These are phyloP conservation scores for Madurella mycetomatis DNA, from an alignment of 2,329 filamentous ascomycete genomes.

Conservation along the genomic window DNA sequence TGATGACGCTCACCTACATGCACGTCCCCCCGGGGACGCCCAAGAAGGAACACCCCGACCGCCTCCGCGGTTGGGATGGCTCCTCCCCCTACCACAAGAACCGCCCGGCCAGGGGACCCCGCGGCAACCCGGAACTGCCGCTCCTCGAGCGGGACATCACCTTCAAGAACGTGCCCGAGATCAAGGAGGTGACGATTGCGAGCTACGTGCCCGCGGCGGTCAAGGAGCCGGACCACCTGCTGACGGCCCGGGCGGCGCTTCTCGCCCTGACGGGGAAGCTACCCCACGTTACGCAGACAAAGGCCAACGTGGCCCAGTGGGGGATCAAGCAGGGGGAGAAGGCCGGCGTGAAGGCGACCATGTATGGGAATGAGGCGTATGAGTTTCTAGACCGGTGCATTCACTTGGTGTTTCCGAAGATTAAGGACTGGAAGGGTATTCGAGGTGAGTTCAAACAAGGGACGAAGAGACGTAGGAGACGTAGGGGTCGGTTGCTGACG, in stretches of 20 bases:
- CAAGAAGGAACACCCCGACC: constrained; percentile 50
- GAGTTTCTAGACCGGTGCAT: constrained; percentile 89
- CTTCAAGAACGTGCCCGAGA: constrained; percentile 79
- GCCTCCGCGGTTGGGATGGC: constrained; percentile 80
- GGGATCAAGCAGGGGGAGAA: constrained; percentile 66
- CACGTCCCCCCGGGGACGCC: constrained; percentile 76
- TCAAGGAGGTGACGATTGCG: constrained; percentile 78
- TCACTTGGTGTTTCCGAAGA: constrained; percentile 84
- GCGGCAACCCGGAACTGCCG: constrained; percentile 69
- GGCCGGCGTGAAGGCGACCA: constrained; percentile 69
- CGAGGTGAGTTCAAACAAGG: constrained; percentile 32
- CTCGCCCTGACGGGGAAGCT: constrained; percentile 81
- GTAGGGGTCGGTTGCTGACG: background rate
- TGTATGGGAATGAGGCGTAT: constrained; percentile 76
- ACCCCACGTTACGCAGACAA: constrained; percentile 65
- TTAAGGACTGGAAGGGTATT: constrained; percentile 89
- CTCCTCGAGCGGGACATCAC: constrained; percentile 69
- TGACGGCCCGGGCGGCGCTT: constrained; percentile 77
- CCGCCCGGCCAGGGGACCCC: constrained; percentile 75
- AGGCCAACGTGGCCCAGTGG: constrained; percentile 69
- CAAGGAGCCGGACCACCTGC: constrained; percentile 68
- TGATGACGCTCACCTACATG: constrained; percentile 82
- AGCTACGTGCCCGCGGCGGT: constrained; percentile 65
- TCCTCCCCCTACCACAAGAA: constrained; percentile 94
- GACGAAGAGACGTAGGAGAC: background rate